Percentiles rank a stretch among this genome's conserved stretches.
These are phyloP conservation scores for Blastobotrys malaysiensis DNA, from an alignment of 1,139 yeast genomes.

Conservation along the genomic window DNA sequence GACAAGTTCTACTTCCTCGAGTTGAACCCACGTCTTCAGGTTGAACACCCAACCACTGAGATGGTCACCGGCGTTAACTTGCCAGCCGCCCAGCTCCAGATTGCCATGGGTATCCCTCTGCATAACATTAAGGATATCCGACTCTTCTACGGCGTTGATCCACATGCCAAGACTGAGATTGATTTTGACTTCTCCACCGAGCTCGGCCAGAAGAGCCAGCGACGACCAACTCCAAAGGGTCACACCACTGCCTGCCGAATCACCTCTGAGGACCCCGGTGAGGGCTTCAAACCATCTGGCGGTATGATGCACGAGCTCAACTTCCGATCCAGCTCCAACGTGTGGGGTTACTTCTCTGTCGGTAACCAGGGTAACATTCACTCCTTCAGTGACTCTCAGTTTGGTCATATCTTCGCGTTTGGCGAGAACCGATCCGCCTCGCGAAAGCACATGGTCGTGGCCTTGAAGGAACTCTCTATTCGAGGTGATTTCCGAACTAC, in stretches of 20 bases:
- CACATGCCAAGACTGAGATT: slow-evolving; percentile 82
- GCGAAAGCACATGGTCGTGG: slow-evolving; percentile 98
- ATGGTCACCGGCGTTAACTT: slow-evolving; percentile 98
- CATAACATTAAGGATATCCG: slow-evolving; percentile 92
- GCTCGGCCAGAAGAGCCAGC: slow-evolving; percentile 67
- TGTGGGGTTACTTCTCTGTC: slow-evolving; percentile 98
- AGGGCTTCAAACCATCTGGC: slow-evolving; percentile 97
- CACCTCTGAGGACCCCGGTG: slow-evolving; percentile 98
- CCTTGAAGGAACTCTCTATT: slow-evolving; percentile 89
- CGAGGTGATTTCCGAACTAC: slow-evolving; percentile 99
- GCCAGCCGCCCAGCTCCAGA: slow-evolving; percentile 97
- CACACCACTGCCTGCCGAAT: slow-evolving; percentile 99
- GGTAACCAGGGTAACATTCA: slow-evolving; percentile 96
- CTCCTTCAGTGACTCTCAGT: slow-evolving; percentile 95
- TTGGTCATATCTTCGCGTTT: slow-evolving; percentile 97
- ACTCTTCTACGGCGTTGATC: slow-evolving; percentile 89
- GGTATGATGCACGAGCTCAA: slow-evolving; percentile 94
- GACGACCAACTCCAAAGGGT: slow-evolving; percentile 93
- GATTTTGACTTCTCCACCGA: slow-evolving; percentile 84
- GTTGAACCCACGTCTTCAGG: slow-evolving; percentile 96
- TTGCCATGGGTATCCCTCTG: slow-evolving; percentile 99
- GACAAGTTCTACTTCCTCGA: slow-evolving; percentile 94
- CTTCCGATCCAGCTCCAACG: slow-evolving; percentile 93
- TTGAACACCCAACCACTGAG: slow-evolving; percentile 98
- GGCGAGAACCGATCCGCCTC: slow-evolving; percentile 98